A percentile compares a stretch with the other conserved stretches of the same genome.
Evolutionary conservation across 1,284 basidiomycete genomes (phyloP).

Genomic region (Schizophyllum commune): DNA sequence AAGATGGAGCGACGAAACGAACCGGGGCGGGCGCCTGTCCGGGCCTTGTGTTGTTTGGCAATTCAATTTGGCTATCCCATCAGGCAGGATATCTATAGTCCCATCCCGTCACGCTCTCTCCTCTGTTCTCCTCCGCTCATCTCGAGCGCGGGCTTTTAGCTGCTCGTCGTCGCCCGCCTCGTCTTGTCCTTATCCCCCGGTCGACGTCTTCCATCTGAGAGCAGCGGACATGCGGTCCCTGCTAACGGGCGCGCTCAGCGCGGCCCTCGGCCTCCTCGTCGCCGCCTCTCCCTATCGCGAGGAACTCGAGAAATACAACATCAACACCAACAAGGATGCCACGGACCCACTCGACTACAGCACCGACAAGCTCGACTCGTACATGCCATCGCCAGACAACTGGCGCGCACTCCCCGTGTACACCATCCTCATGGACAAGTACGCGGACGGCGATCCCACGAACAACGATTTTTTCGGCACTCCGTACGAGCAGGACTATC

Average conservation of each 20-base stretch:
- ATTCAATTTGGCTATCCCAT: no score
- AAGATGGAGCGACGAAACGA: no score
- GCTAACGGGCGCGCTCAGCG: neutral
- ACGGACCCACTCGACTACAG: conserved; percentile 61
- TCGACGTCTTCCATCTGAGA: no score
- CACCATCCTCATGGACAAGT: conserved; percentile 84
- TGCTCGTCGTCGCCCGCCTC: no score
- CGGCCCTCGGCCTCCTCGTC: conserved; percentile 1
- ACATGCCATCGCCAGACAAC: conserved; percentile 71
- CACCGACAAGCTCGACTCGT: conserved; percentile 40
- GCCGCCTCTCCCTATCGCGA: conserved; percentile 62
- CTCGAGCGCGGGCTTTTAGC: no score
- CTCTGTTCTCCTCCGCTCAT: no score
- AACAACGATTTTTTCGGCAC: conserved; percentile 85
- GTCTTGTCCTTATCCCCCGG: no score
- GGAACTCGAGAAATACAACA: conserved; percentile 70
- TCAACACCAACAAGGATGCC: conserved; percentile 76
- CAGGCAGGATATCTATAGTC: no score
- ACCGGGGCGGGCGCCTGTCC: no score
- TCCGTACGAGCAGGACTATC: conserved; percentile 74
- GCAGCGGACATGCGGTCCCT: neutral
- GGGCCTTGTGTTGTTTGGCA: no score
- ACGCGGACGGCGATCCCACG: conserved; percentile 80
- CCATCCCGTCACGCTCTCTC: no score
- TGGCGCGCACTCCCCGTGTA: conserved; percentile 82